Base-by-base conservation (phyloP, 202 grass and related monocot species). In the Digitaria exilis region DNA sequence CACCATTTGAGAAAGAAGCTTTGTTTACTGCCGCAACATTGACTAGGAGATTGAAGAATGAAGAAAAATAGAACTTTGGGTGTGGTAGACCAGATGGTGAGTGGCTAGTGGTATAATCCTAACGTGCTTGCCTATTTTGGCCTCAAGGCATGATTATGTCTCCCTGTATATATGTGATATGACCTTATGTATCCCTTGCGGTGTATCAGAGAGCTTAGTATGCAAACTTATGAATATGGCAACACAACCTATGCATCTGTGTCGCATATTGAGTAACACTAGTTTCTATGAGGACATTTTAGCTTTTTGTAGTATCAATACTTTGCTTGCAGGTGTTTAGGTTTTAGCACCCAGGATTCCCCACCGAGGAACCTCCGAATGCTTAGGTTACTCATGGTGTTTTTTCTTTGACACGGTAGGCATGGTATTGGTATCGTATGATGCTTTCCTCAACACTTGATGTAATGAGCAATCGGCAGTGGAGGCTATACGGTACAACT, bases 1-100 rank as follows among this genome's bases (percentile, higher is more conserved):
- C 87, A 0, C 65, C 62, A 46, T 98, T 98, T 35, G 90, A 92
- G 87, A 93, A 91, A 88, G 88, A 93, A 90, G 92, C 90, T 71
- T 58, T 93, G 37, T 90, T 93, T 84, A 85, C 87, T 81, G 95
- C 95, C 75, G 81, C 87, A 54, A 79, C 58, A 18, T 28, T 95
- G 48, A 32, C 73, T 21, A 80, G 69, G 26, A 82, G 82, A 73
- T 75, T 83, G 42, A 83, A 77, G 71, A 80, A 72, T 18, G 24
- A 76, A 71, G 62, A 28, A 77, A 66, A 30, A 32, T 85, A 65
- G 80, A 73, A 73, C 37, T 26, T 42, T 67, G 49, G 56, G 58
- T 58, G 80, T 59, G 17, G 21, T 22, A 51, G 48, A 62, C 64
- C 26, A 56, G 59, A 67, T 78, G 35, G 67, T 59, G 43, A 67